phyloP scores from a whole-genome alignment of 192 early-diverging fungal species.

The Coemansia sp. region DNA sequence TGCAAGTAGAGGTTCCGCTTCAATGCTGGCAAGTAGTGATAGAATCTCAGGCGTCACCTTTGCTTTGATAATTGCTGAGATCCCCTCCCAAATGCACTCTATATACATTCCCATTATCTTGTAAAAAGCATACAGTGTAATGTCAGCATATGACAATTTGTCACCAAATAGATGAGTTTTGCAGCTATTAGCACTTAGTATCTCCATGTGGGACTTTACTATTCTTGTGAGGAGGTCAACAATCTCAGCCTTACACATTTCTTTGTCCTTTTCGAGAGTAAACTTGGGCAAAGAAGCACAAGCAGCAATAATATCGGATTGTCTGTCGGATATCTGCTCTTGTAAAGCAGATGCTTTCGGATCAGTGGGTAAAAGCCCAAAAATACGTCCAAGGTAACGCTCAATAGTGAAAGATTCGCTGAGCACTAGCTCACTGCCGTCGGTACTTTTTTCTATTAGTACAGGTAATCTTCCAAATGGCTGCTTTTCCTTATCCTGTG shows the following conservation, averaged over 20 bases:
- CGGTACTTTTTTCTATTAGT: slow-evolving; percentile 17
- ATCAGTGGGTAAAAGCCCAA: slow-evolving; percentile 31
- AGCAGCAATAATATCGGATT: slow-evolving; percentile 6
- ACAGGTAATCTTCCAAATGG: slow-evolving; percentile 33
- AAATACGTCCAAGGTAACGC: slow-evolving; percentile 55
- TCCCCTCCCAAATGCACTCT: background rate
- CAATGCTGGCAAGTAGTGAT: slow-evolving; percentile 22
- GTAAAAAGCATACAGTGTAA: slow-evolving; percentile 30
- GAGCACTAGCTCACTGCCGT: slow-evolving; percentile 26
- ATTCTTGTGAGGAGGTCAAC: slow-evolving; percentile 16
- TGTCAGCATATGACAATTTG: slow-evolving; percentile 45
- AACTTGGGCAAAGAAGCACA: background rate
- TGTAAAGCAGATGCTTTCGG: slow-evolving; percentile 29
- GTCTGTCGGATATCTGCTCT: slow-evolving; percentile 13
- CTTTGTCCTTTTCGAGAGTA: background rate
- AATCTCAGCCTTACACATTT: background rate
- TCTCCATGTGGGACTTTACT: slow-evolving; percentile 31
- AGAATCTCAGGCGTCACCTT: slow-evolving; percentile 17
- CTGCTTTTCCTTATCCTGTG: slow-evolving; percentile 19
- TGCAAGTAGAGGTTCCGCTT: slow-evolving; percentile 3
- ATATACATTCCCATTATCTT: slow-evolving; percentile 9
- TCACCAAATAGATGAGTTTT: slow-evolving; percentile 56
- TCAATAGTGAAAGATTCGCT: slow-evolving; percentile 53
- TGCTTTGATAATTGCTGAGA: background rate
- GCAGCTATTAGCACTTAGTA: slow-evolving; percentile 51